These are phyloP conservation scores for Akanthomyces dipterigenus DNA, from an alignment of 2,329 filamentous ascomycete species.

Conservation along the genomic window DNA sequence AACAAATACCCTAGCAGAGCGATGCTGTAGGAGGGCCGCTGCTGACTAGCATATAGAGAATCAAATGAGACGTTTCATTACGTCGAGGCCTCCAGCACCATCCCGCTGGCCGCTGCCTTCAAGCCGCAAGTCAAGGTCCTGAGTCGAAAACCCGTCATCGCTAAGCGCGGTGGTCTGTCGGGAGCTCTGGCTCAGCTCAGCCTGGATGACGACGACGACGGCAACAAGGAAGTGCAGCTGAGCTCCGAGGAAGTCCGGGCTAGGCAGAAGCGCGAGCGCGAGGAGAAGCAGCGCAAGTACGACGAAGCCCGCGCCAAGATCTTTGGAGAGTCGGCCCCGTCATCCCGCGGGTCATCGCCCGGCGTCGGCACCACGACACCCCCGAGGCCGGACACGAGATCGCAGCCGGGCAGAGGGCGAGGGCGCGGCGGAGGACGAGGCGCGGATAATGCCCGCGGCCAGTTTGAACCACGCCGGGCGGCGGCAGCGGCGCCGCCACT, in stretches of 20 bases:
- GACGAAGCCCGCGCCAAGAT: constrained; percentile 83
- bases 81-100: constrained; percentile 56
- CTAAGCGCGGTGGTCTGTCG: constrained; percentile 50
- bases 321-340: constrained; percentile 58
- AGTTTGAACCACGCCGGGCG: constrained; percentile 1
- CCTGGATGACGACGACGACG: constrained; percentile 57
- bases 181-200: constrained; percentile 40
- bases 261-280: constrained; percentile 70
- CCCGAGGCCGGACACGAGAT: constrained; percentile 35
- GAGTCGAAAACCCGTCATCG: constrained; percentile 68
- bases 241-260: constrained; percentile 71
- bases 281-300: constrained; percentile 86
- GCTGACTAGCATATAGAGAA: constrained; percentile 46
- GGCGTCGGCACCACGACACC: constrained; percentile 47
- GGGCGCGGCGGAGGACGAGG: constrained; percentile 34
- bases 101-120: constrained; percentile 61
- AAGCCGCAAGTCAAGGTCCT: constrained; percentile 80
- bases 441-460: constrained; percentile 24
- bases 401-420: constrained; percentile 39
- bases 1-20: neutral
- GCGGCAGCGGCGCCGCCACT: constrained; percentile 3
- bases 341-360: constrained; percentile 55
- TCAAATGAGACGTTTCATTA: constrained; percentile 68
- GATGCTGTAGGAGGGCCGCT: neutral
- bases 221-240: constrained; percentile 52